Percentiles rank a stretch among this genome's conserved stretches.
Conservation (phyloP, 257 asterid species). For the Primulina eburnea region DNA sequence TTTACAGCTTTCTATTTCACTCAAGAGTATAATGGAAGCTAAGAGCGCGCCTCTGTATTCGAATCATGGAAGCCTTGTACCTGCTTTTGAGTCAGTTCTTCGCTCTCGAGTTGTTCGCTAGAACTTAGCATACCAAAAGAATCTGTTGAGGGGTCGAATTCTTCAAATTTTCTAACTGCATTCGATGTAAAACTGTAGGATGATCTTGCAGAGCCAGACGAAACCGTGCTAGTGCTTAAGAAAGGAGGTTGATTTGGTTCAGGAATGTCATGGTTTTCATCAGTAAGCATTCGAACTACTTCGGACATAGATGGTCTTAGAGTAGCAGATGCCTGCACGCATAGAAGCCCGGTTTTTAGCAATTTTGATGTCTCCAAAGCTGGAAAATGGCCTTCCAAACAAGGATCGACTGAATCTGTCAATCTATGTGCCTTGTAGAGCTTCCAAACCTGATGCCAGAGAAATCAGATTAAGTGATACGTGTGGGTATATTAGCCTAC, state of each 20-base stretch:
- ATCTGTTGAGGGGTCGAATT: constrained; percentile 48
- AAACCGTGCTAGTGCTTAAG: constrained; percentile 36
- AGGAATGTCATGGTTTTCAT: constrained; percentile 47
- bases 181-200: constrained; percentile 45
- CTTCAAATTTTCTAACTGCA: constrained; percentile 30
- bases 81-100: constrained; percentile 21
- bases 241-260: constrained; percentile 84
- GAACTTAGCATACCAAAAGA: constrained; percentile 62
- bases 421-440: constrained; percentile 45
- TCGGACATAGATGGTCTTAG: constrained; percentile 79
- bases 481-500: background rate
- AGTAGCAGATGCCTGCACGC: constrained; percentile 70
- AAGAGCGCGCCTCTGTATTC: background rate
- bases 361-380: constrained; percentile 46
- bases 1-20: background rate
- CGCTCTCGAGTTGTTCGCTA: constrained; percentile 38
- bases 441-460: constrained; percentile 64
- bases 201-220: constrained; percentile 43
- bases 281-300: constrained; percentile 64
- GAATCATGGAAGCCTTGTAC: background rate
- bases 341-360: constrained; percentile 61
- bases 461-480: constrained; percentile 8
- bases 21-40: background rate
- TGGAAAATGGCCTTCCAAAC: constrained; percentile 47
- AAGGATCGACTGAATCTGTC: constrained; percentile 60